Percentiles rank a stretch among this genome's conserved stretches.
These are phyloP conservation scores for Hansenula sp. DNA, from an alignment of 1,139 yeast genomes.

Conservation along the genomic window DNA sequence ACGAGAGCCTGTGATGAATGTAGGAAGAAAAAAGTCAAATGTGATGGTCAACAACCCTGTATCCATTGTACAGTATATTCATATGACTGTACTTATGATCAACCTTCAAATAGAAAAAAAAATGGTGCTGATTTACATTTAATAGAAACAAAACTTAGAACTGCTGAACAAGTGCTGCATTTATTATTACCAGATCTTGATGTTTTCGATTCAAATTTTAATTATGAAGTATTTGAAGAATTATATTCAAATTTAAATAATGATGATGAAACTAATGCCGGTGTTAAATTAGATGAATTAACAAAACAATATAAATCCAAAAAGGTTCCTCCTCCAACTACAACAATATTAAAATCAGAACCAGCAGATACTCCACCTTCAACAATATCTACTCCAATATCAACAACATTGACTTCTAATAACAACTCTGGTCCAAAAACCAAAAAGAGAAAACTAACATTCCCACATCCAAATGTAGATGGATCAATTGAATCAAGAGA, in stretches of 20 bases:
- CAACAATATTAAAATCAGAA: background rate
- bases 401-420: background rate
- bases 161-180: constrained; percentile 34
- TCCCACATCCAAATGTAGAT: constrained; percentile 25
- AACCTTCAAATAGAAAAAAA: constrained; percentile 63
- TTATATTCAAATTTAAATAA: constrained; percentile 4
- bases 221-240: constrained; percentile 38
- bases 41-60: constrained; percentile 93
- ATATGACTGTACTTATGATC: constrained; percentile 70
- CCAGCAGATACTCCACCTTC: background rate
- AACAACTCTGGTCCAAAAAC: background rate
- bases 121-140: constrained; percentile 30
- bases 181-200: constrained; percentile 47
- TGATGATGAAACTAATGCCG: background rate
- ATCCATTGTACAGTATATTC: constrained; percentile 90
- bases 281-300: constrained; percentile 6
- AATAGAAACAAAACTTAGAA: constrained; percentile 30
- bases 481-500: constrained; percentile 35
- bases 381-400: background rate
- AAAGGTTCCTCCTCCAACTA: background rate
- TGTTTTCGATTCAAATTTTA: constrained; percentile 45
- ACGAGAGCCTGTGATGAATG: constrained; percentile 93
- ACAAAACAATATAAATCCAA: constrained; percentile 8
- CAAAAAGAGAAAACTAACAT: constrained; percentile 15
- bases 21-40: constrained; percentile 77